Evolutionary conservation across 768 basidiomycete genomes (phyloP), one percentile per base, ranked within the genome.

Genomic region (Cubamyces lactineus): DNA sequence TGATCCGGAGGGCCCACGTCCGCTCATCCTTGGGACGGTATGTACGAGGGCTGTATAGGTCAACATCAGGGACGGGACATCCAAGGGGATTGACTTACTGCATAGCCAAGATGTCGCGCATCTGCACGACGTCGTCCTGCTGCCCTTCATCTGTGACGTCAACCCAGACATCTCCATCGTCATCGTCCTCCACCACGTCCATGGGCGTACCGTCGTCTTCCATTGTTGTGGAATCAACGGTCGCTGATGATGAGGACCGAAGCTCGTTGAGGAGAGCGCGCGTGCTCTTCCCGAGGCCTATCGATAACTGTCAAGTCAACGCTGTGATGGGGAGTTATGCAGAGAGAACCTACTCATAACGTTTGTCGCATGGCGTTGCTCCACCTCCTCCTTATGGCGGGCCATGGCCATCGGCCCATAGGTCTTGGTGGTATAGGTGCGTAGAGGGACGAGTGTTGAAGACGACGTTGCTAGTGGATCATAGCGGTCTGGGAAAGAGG

Each of bases 1-100:
- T 11, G 21, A 58, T 16, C 5, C 57, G 57, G 21, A 59, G 57
- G 9, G 41, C 21, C 62, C 62, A 64, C 16, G 62, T 64, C 5
- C 52, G 52, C 7, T 43, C n/a, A 28, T 64, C 56, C 42, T 46
- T 57, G 26, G 51, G n/a, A 21, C 38, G 39, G 21, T 40, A 53
- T 9, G 15, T 34, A 16, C 51, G 38, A 30, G 38, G 39, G 38
- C 51, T 53, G 16, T 16, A 13, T 13, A 34, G 4, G 34, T 53
- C 40, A 17, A 39, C n/a, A 28, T 28, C 28, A 28, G 28, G 28
- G 28, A 28, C 28, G 7, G 7, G 28, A 28, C 3, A 28, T 28
- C 28, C 28, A 28, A 28, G 28, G 28, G 28, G 28, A 28, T 28
- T 28, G 11, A 40, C 39, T 11, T 53, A 53, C 51, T 34, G 51